Evolutionary conservation across 371 early-diverging fungal genomes (phyloP), one percentile per base, ranked within the genome.

Genomic region (Blyttiomyces sp.): DNA sequence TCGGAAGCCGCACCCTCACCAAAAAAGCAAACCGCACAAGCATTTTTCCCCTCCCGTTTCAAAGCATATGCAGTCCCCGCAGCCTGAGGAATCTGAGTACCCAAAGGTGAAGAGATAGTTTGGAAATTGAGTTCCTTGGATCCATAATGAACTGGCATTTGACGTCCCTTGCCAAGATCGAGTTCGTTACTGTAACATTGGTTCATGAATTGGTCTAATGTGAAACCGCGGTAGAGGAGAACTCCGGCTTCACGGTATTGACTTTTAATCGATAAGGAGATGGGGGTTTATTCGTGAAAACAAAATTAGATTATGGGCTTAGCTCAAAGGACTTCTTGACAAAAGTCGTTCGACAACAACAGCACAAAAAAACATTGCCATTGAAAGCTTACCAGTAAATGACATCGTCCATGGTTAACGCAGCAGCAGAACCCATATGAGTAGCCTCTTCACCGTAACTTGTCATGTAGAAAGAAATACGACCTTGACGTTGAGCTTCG

Each of bases 71-170:
- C 98, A 16, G 97, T 87, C 27, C 98, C 98, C 1, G 93, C 82
- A n/a, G 98, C 98, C 72, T 97, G 98, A n/a, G 98, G 98, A 43
- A 98, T 81, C 76, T 98, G 97, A 11, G 98, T 96, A 31, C 89
- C 96, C 49, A 98, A 74, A 19, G 97, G 95, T 7, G 95, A 95
- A 21, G 96, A 96, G 53, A 98, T 96, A 7, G 98, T 96, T 70
- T 95, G 94, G 73, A 98, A 94, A 61, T 92, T 88, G 43, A 84
- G 78, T 43, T 82, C 83, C 61, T 79, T 81, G 24, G 88, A 86
- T 3, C 96, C 96, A 71, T 96, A 98, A 71, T 98, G 98, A 28
- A 98, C 86, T 24, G 98, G 98, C 98, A 98, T 98, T 72, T 97
- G 96, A 21, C 98, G 86, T 26, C 97, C 98, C 77, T 96, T 96